Base-by-base conservation (phyloP, 177 flowering plant species). In the Vitis hybrid region DNA sequence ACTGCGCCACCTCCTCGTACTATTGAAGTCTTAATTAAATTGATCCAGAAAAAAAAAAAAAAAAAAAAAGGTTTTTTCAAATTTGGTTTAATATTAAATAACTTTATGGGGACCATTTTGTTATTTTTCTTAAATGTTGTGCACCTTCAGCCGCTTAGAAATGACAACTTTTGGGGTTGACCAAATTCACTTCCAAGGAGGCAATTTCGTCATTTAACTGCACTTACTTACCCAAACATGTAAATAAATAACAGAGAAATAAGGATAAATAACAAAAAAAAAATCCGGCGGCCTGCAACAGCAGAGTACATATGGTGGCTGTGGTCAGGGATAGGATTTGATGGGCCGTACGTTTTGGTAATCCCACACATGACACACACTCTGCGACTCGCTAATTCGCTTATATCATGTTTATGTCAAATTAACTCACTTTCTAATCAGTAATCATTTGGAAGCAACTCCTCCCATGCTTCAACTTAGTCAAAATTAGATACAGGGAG, bases 1-100 rank as follows among this genome's bases (percentile, higher is more conserved):
- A 72, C 63, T 49, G 73, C 79, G 76, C 79, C 79, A 59, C 79
- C 76, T 63, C 55, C 62, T 58, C 32, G 65, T 71, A 21, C 64
- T 73, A 73, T 73, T 57, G 27, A 1, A 46, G 51, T 24, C 63
- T 35, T 62, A 6, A 9, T 14, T 27, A 27, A 27, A 27, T 27
- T 27, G 5, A 27, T 27, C 30, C 0, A 27, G 30, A 0, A 24
- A 24, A 3, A 27, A 27, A 27, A 27, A 24, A 24, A 2, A 24
- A 24, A 24, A 27, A 27, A 27, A 27, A 27, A 27, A 27, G 30
- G 30, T 27, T 27, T 3, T 54, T 57, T 41, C 4, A 56, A 24
- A 62, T 24, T 69, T 48, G 8, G 3, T 17, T 64, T 30, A n/a
- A 24, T 48, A 24, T 48, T 49, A 27, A 63, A 27, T 11, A 12